Evolutionary conservation across 805 yeast species (phyloP).

Genomic region (Ogataea naganishii): DNA sequence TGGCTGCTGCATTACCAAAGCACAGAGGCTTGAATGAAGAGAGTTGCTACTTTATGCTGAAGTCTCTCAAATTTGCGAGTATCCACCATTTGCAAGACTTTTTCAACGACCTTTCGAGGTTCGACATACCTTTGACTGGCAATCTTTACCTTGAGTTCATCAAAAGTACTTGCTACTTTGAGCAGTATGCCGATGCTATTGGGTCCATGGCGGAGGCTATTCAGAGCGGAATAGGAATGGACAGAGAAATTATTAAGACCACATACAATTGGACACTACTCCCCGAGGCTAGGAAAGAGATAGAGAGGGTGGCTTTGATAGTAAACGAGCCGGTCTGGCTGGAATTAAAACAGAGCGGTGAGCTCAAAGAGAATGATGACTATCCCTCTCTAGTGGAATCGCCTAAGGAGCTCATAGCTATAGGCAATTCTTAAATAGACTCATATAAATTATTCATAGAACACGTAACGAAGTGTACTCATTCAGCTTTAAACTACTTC

Average conservation of each 20-base stretch:
- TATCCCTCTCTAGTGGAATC: slow-evolving; percentile 22
- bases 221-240: slow-evolving; percentile 36
- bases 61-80: slow-evolving; percentile 45
- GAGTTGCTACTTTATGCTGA: slow-evolving; percentile 59
- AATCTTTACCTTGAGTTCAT: slow-evolving; percentile 50
- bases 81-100: slow-evolving; percentile 48
- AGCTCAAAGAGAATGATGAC: slow-evolving; percentile 21
- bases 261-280: slow-evolving; percentile 39
- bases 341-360: slow-evolving; percentile 20
- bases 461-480: too few species aligned
- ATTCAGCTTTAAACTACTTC: too few species aligned
- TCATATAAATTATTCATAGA: too few species aligned
- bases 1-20: slow-evolving; percentile 45
- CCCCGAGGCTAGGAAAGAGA: slow-evolving; percentile 23
- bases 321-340: slow-evolving; percentile 29
- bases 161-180: slow-evolving; percentile 65
- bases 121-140: slow-evolving; percentile 42
- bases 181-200: slow-evolving; percentile 48
- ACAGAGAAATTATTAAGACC: slow-evolving; percentile 35
- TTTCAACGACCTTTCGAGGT: slow-evolving; percentile 51
- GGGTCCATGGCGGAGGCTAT: slow-evolving; percentile 37
- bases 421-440: too few species aligned
- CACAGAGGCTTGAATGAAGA: slow-evolving; percentile 49
- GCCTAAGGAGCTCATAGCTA: too few species aligned
- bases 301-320: slow-evolving; percentile 31